Evolutionary conservation across 2,329 filamentous ascomycete species (phyloP).

Genomic region (Aureobasidium sp.): DNA sequence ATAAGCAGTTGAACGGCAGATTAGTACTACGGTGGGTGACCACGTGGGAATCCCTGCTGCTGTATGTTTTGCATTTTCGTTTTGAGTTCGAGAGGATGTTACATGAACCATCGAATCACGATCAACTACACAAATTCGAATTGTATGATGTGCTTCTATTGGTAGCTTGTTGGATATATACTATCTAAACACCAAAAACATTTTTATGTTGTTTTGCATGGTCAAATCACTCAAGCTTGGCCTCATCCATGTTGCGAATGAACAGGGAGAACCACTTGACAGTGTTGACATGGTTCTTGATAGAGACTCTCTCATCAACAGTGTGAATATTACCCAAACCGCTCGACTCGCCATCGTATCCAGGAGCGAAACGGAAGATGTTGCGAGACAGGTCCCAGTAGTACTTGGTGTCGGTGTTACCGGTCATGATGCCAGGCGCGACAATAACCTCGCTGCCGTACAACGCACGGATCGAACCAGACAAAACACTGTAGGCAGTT

Average conservation of each 20-base stretch:
- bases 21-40: too few relatives aligned
- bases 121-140: too few relatives aligned
- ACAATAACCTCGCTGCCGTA: conserved; percentile 37
- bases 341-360: conserved; percentile 25
- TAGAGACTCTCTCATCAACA: conserved; percentile 29
- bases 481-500: conserved; percentile 31
- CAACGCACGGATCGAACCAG: conserved; percentile 38
- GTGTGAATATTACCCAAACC: conserved; percentile 29
- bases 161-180: neutral
- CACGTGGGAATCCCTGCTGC: too few relatives aligned
- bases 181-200: neutral
- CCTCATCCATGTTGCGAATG: conserved; percentile 41
- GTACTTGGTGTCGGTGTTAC: conserved; percentile 31
- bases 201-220: neutral
- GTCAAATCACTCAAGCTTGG: conserved; percentile 27
- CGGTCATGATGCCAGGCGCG: conserved; percentile 31
- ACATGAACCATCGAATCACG: too few relatives aligned
- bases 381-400: conserved; percentile 32
- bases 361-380: conserved; percentile 33
- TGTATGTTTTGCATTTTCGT: too few relatives aligned
- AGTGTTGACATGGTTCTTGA: conserved; percentile 37
- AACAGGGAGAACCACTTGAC: conserved; percentile 39
- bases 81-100: too few relatives aligned
- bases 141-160: too few relatives aligned
- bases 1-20: too few relatives aligned